These are phyloP conservation scores for Xylaria sp. DNA, from an alignment of 2,329 filamentous ascomycete genomes.

Conservation along the genomic window DNA sequence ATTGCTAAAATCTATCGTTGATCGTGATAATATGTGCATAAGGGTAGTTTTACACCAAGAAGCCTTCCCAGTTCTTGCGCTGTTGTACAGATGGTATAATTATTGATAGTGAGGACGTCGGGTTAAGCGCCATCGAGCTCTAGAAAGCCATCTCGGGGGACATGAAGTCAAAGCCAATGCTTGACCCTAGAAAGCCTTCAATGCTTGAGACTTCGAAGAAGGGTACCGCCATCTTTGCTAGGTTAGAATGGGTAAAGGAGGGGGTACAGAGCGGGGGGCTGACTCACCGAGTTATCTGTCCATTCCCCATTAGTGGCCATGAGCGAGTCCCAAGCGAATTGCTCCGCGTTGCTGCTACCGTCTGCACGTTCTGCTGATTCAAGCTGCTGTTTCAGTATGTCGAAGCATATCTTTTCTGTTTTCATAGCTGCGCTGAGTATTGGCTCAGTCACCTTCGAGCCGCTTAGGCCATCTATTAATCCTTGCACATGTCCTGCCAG, in stretches of 20 bases:
- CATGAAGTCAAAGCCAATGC: slow-evolving; percentile 11
- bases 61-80: not conserved
- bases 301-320: slow-evolving; percentile 46
- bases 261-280: not conserved
- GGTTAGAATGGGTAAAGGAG: not conserved
- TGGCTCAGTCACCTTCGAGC: slow-evolving; percentile 42
- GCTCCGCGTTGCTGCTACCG: slow-evolving; percentile 31
- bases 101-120: not conserved
- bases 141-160: slow-evolving; percentile 6
- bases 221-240: slow-evolving; percentile 17
- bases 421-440: slow-evolving; percentile 48
- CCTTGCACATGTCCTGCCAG: slow-evolving; percentile 51
- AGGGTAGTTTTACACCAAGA: too few species aligned
- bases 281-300: slow-evolving; percentile 37
- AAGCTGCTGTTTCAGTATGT: slow-evolving; percentile 43
- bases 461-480: slow-evolving; percentile 44
- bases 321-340: slow-evolving; percentile 36
- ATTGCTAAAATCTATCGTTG: too few species aligned
- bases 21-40: too few species aligned
- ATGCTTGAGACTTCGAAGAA: slow-evolving; percentile 38
- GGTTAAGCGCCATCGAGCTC: not conserved
- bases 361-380: slow-evolving; percentile 23
- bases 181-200: slow-evolving; percentile 29
- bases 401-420: slow-evolving; percentile 42
- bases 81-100: not conserved